Conservation (phyloP, 805 yeast species). For the Sugiyamaella marilandica region DNA sequence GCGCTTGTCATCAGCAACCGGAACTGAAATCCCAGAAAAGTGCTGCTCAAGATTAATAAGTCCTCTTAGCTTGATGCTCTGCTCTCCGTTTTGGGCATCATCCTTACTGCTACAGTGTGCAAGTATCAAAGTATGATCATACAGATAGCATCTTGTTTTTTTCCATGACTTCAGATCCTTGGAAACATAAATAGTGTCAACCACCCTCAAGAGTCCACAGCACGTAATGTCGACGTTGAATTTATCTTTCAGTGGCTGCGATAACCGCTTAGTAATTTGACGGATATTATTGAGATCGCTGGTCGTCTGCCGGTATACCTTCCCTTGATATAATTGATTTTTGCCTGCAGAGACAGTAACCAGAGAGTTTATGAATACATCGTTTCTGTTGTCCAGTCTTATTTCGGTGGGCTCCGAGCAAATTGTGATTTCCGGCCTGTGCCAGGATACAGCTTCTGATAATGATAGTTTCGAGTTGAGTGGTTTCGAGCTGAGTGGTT, state of each 20-base stretch:
- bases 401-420: neutral
- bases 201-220: constrained; percentile 17
- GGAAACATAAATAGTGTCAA: constrained; percentile 11
- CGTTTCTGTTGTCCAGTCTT: neutral
- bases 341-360: constrained; percentile 8
- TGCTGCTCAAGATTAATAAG: constrained; percentile 14
- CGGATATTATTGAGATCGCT: constrained; percentile 2
- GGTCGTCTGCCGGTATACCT: constrained; percentile 1
- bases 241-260: neutral
- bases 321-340: neutral
- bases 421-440: neutral
- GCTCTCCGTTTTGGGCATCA: neutral
- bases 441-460: too few relatives aligned
- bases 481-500: too few relatives aligned
- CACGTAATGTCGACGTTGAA: constrained; percentile 5
- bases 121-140: constrained; percentile 14
- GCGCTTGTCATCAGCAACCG: neutral
- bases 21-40: constrained; percentile 6
- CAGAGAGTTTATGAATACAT: constrained; percentile 1
- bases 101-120: neutral
- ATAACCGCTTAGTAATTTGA: neutral
- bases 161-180: constrained; percentile 18
- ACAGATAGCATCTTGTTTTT: constrained; percentile 15
- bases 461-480: too few relatives aligned
- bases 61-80: constrained; percentile 10